Evolutionary conservation across 768 basidiomycete genomes (phyloP), one percentile per base, ranked within the genome.

Genomic region (Lentinula raphanica): DNA sequence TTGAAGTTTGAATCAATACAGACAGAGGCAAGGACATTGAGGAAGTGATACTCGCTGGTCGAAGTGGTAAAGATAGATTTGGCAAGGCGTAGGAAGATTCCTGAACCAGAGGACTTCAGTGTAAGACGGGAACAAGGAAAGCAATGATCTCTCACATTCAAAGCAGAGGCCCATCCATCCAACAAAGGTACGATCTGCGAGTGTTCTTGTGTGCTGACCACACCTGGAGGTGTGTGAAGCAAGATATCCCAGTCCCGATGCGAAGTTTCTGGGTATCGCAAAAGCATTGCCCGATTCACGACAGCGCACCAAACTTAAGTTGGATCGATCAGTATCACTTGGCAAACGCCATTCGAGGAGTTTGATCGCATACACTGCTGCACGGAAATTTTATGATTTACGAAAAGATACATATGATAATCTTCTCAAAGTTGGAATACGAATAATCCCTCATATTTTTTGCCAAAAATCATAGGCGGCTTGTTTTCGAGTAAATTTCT

Each of bases 281-380:
- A 67, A 9, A 68, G 61, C 32, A 83, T 69, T 28, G 83, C 87
- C 51, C 84, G 77, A 66, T 96, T 98, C 60, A 96, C 76, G 4
- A 94, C 90, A 8, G 90, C 77, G 68, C 95, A 96, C 96, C 96
- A 98, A 51, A 95, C 51, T 53, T 3, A 9, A 23, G 13, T 36
- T 36, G 27, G 4, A 12, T 21, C 12, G 2, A 15, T 12, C 9
- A 32, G 9, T 31, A 11, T n/a, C 5, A 25, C 5, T 9, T n/a
- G 13, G 9, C 25, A 7, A 28, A 12, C 23, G 15, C 21, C 11
- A 5, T 15, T 48, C n/a, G n/a, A n/a, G n/a, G n/a, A n/a, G n/a
- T n/a, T n/a, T n/a, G n/a, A n/a, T n/a, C n/a, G 19, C 51, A 27
- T 23, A 53, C 51, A n/a, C n/a, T n/a, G n/a, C n/a, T n/a, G n/a